These are phyloP conservation scores for Acer saccharum DNA, from an alignment of 345 rosid genomes.

Conservation along the genomic window DNA sequence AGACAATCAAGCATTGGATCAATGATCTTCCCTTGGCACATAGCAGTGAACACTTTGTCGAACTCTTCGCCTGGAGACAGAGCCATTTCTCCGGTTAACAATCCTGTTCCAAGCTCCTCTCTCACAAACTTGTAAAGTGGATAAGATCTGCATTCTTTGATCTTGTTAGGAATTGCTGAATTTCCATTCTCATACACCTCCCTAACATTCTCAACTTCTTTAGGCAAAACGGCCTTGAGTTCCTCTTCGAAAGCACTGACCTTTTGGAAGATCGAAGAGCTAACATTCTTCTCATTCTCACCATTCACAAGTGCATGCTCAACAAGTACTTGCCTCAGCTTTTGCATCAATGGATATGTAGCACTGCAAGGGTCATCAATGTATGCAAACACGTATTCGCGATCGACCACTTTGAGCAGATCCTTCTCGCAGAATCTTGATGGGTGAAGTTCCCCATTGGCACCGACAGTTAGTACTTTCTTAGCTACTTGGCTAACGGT, in stretches of 20 bases:
- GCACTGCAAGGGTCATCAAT: constrained; percentile 75
- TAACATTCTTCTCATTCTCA: constrained; percentile 48
- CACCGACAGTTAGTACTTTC: constrained; percentile 51
- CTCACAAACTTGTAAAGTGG: constrained; percentile 72
- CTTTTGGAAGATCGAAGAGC: constrained; percentile 69
- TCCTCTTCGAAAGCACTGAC: constrained; percentile 64
- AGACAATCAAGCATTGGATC: constrained; percentile 69
- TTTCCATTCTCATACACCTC: constrained; percentile 47
- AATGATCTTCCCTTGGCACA: constrained; percentile 70
- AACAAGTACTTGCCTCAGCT: constrained; percentile 69
- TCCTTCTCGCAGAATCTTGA: constrained; percentile 75
- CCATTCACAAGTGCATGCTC: constrained; percentile 66
- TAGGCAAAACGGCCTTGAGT: constrained; percentile 52
- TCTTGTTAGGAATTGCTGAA: constrained; percentile 51
- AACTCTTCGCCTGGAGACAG: constrained; percentile 75
- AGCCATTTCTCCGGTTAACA: constrained; percentile 62
- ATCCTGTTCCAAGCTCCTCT: constrained; percentile 51
- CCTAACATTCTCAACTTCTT: constrained; percentile 63
- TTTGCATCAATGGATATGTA: constrained; percentile 73
- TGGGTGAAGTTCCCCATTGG: constrained; percentile 69
- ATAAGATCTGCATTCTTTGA: constrained; percentile 71
- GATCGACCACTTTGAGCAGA: constrained; percentile 63
- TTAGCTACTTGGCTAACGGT: constrained; percentile 54
- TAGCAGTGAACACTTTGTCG: constrained; percentile 65
- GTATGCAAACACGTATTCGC: constrained; percentile 63